Conservation (phyloP, 2,329 filamentous ascomycete genomes). For the Cadophora sp. region DNA sequence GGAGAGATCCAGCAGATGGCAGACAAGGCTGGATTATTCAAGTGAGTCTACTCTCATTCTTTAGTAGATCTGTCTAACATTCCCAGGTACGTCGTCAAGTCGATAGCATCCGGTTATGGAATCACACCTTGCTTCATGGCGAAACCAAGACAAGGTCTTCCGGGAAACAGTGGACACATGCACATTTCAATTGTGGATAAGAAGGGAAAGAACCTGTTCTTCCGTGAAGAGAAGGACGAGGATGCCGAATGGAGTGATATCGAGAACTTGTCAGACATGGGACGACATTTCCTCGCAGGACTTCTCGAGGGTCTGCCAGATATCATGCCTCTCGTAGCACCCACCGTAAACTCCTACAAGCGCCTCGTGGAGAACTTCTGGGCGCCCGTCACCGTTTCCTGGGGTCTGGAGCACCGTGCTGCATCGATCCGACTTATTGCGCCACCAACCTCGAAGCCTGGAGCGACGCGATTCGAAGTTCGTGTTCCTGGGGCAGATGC, state of each 20-base stretch:
- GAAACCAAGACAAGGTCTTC: conserved; percentile 88
- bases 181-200: conserved; percentile 87
- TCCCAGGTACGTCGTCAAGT: conserved; percentile 80
- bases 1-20: conserved; percentile 89
- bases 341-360: conserved; percentile 98
- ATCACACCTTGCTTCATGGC: conserved; percentile 99
- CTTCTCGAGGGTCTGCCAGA: conserved; percentile 88
- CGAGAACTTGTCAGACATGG: conserved; percentile 81
- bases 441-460: conserved; percentile 82
- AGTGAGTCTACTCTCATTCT: conserved; percentile 56
- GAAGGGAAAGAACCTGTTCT: conserved; percentile 84
- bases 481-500: conserved; percentile 94
- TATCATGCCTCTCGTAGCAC: conserved; percentile 93
- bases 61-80: conserved; percentile 17
- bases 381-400: conserved; percentile 97
- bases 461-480: conserved; percentile 90
- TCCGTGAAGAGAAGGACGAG: conserved; percentile 73
- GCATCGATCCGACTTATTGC: conserved; percentile 90
- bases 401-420: conserved; percentile 94
- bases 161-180: conserved; percentile 95
- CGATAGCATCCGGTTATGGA: conserved; percentile 82
- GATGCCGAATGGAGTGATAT: conserved; percentile 78
- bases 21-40: conserved; percentile 90
- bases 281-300: conserved; percentile 91
- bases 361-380: conserved; percentile 98